Evolutionary conservation across 108 stramenopile genomes (phyloP), one percentile per base, ranked within the genome.

Genomic region (Nitzschia palea): DNA sequence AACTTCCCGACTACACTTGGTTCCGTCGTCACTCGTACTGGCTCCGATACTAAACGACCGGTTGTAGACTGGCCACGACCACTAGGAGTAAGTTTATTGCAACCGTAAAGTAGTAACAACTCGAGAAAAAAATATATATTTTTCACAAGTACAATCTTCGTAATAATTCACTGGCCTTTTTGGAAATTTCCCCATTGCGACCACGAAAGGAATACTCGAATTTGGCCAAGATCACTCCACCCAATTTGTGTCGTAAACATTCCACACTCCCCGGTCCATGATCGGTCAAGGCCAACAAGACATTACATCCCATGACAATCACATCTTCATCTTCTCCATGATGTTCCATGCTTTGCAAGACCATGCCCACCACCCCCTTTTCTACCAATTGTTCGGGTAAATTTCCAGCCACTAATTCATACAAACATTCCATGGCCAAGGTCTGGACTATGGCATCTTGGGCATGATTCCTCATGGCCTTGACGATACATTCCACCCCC

Each of bases 1-100:
- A 97, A 75, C 82, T 99, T 62, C 98, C 98, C 8, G 85, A 87
- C 22, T 94, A 94, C 76, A 86, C 88, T 35, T 90, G 87, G 88
- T 82, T 94, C 71, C 85, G 93, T 60, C 78, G 88, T 65, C 88
- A 91, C 47, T 79, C 87, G 3, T 89, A 86, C 75, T 94, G 83
- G 82, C 77, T 92, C 64, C 84, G 87, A 45, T 92, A 92, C 65
- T 92, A 88, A 48, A 42, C 47, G n/a, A 4, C 15, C n/a, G n/a
- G n/a, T n/a, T n/a, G n/a, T n/a, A n/a, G n/a, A n/a, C n/a, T n/a
- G n/a, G n/a, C n/a, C n/a, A 10, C 37, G 37, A 40, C 37, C 12
- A 40, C 37, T 40, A 40, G 37, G 12, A 40, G 6, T 12, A 40
- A n/a, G n/a, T n/a, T n/a, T n/a, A n/a, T n/a, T n/a, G n/a, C n/a